phyloP scores from a whole-genome alignment of 495 filamentous ascomycete genomes.

The Jackrogersella multiformis region DNA sequence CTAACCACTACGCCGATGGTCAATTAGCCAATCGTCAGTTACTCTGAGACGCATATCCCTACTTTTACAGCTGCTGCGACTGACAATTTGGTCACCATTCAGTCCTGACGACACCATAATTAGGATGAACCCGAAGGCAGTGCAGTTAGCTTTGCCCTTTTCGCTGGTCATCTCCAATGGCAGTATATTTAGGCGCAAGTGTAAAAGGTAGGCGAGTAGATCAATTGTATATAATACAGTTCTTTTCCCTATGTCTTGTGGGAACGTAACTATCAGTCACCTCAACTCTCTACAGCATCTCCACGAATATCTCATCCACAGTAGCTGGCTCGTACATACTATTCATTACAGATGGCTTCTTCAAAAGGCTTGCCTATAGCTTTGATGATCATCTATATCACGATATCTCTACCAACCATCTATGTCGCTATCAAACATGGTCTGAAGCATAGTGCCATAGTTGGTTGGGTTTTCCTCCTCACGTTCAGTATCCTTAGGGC shows the following conservation, averaged over 20 bases:
- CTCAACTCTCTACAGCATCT: neutral
- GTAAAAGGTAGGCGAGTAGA: neutral
- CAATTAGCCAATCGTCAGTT: constrained; percentile 6
- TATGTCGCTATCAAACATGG: constrained; percentile 51
- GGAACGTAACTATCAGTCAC: neutral
- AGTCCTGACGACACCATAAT: neutral
- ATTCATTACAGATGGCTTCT: constrained; percentile 21
- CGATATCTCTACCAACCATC: constrained; percentile 43
- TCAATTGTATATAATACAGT: constrained; percentile 11
- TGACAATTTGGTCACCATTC: neutral
- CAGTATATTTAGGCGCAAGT: neutral
- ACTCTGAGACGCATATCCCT: neutral
- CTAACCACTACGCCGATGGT: neutral
- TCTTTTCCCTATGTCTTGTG: constrained; percentile 12
- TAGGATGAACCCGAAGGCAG: constrained; percentile 9
- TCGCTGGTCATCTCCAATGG: constrained; percentile 1
- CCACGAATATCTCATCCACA: neutral
- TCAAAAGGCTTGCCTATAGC: constrained; percentile 44
- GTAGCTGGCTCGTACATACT: too few relatives aligned
- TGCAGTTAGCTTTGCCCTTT: constrained; percentile 10
- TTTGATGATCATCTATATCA: constrained; percentile 50
- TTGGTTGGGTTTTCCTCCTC: constrained; percentile 54
- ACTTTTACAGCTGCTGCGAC: neutral
- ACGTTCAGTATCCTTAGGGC: constrained; percentile 52
- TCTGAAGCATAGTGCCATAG: constrained; percentile 38